Conservation (phyloP, 2,329 filamentous ascomycete species). For the Penicillium sp. region DNA sequence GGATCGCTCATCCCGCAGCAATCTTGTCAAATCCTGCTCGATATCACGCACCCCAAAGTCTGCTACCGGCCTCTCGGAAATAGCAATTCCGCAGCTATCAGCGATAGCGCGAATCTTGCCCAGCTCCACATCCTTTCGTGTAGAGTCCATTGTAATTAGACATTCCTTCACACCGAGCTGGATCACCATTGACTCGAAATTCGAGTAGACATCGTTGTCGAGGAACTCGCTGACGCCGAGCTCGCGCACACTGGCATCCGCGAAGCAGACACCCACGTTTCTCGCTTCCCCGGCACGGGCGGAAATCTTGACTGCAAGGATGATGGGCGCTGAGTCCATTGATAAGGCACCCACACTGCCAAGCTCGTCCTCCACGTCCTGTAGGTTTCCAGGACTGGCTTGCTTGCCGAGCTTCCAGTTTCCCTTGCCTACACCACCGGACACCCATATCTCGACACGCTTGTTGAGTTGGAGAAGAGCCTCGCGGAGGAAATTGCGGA, state of each 20-base stretch:
- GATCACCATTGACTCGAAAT: conserved; percentile 94
- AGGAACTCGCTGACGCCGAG: conserved; percentile 96
- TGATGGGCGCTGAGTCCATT: conserved; percentile 88
- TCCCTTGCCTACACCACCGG: conserved; percentile 68
- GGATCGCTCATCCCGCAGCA: conserved; percentile 83
- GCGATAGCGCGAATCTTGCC: conserved; percentile 85
- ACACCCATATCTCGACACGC: conserved; percentile 86
- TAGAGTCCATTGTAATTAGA: conserved; percentile 75
- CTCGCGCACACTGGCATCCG: conserved; percentile 93
- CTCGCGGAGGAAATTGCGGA: conserved; percentile 91
- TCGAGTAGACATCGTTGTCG: conserved; percentile 98
- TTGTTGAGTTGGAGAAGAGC: conserved; percentile 89
- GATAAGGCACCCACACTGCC: conserved; percentile 60
- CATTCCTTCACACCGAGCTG: conserved; percentile 96
- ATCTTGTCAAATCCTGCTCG: conserved; percentile 85
- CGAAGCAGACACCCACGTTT: conserved; percentile 92
- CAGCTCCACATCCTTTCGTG: conserved; percentile 84
- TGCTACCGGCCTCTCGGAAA: conserved; percentile 72
- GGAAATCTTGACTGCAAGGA: conserved; percentile 89
- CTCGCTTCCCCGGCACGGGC: conserved; percentile 83
- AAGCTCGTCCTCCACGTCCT: conserved; percentile 95
- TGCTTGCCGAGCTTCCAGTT: conserved; percentile 92
- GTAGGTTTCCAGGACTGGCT: conserved; percentile 91
- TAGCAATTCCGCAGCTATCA: conserved; percentile 85
- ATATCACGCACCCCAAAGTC: conserved; percentile 92